phyloP scores from a whole-genome alignment of 495 filamentous ascomycete genomes.

The Hyaloscypha hepaticicola region DNA sequence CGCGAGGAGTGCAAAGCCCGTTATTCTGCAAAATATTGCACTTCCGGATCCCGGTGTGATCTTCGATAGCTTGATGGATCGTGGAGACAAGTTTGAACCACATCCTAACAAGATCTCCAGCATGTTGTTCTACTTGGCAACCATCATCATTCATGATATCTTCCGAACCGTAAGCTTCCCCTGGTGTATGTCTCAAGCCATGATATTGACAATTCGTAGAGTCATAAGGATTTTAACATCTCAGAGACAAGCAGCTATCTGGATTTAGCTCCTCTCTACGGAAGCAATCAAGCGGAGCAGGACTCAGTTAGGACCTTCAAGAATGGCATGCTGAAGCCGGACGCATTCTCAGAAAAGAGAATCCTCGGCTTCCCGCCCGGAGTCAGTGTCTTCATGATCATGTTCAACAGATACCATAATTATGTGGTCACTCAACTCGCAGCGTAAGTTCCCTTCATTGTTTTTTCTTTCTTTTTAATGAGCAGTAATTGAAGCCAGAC shows the following conservation, averaged over 20 bases:
- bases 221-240: slow-evolving; percentile 50
- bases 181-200: not conserved
- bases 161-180: slow-evolving; percentile 37
- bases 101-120: slow-evolving; percentile 66
- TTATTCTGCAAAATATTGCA: slow-evolving; percentile 57
- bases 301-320: slow-evolving; percentile 72
- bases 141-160: slow-evolving; percentile 82
- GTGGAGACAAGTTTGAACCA: slow-evolving; percentile 47
- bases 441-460: slow-evolving; percentile 12
- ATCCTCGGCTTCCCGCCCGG: slow-evolving; percentile 82
- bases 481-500: slow-evolving; percentile 39
- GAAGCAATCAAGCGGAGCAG: slow-evolving; percentile 76
- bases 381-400: slow-evolving; percentile 72
- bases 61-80: slow-evolving; percentile 56
- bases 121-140: slow-evolving; percentile 85
- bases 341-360: slow-evolving; percentile 76
- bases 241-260: slow-evolving; percentile 82
- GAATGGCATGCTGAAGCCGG: slow-evolving; percentile 81
- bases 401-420: slow-evolving; percentile 80
- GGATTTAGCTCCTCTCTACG: slow-evolving; percentile 83
- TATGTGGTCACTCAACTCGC: slow-evolving; percentile 66
- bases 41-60: slow-evolving; percentile 75
- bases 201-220: slow-evolving; percentile 17
- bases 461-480: slow-evolving; percentile 21
- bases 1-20: slow-evolving; percentile 69